A percentile compares a stretch with the other conserved stretches of the same genome.
Evolutionary conservation across 495 filamentous ascomycete genomes (phyloP).

Genomic region (Trichoderma erinaceum): DNA sequence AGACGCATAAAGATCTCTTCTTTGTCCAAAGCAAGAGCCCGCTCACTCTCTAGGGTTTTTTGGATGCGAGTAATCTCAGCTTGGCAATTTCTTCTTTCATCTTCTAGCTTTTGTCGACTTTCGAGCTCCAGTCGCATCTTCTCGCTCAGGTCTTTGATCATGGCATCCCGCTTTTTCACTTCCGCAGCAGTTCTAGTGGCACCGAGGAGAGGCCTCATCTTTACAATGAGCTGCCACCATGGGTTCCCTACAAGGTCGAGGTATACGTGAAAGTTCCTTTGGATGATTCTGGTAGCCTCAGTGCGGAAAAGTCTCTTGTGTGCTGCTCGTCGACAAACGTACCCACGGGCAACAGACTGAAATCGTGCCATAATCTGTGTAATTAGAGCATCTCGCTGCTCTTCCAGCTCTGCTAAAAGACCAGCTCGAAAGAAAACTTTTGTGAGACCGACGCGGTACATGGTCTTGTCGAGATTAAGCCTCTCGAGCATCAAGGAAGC

Average conservation of each 20-base stretch:
- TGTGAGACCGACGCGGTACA: conserved; percentile 90
- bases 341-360: conserved; percentile 85
- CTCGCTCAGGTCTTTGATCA: conserved; percentile 76
- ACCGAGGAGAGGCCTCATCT: conserved; percentile 91
- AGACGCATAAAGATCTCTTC: conserved; percentile 96
- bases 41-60: conserved; percentile 89
- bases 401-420: conserved; percentile 93
- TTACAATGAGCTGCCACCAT: conserved; percentile 95
- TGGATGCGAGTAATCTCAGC: conserved; percentile 82
- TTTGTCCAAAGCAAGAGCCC: conserved; percentile 90
- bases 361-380: conserved; percentile 90
- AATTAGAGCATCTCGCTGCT: conserved; percentile 86
- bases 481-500: conserved; percentile 85
- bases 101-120: conserved; percentile 76
- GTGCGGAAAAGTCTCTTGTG: conserved; percentile 90
- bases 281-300: conserved; percentile 91
- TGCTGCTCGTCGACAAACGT: conserved; percentile 76
- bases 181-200: conserved; percentile 84
- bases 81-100: conserved; percentile 83
- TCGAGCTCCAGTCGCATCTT: conserved; percentile 72
- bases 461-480: conserved; percentile 71
- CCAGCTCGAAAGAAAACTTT: conserved; percentile 99
- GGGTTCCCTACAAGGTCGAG: conserved; percentile 82
- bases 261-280: conserved; percentile 86
- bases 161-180: conserved; percentile 89